A percentile compares a stretch with the other conserved stretches of the same genome.
Conservation (phyloP, 1,284 basidiomycete genomes). For the Cutaneotrichosporon mucoides region DNA sequence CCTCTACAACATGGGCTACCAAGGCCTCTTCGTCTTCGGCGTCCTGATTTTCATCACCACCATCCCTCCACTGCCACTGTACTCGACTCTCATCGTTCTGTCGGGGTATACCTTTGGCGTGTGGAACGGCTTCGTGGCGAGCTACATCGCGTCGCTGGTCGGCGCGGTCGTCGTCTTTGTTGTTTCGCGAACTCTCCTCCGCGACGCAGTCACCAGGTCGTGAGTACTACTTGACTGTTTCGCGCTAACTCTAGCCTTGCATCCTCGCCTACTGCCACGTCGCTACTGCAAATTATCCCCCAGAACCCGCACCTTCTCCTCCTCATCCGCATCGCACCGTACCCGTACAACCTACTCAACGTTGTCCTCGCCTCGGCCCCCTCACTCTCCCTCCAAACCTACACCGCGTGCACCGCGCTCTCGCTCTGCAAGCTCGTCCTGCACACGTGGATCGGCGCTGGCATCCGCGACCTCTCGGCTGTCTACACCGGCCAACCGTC, state of each 20-base stretch:
- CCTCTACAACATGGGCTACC: constrained; percentile 38
- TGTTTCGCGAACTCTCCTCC: constrained; percentile 41
- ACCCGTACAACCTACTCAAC: constrained; percentile 56
- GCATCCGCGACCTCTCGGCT: constrained; percentile 37
- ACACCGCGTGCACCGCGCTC: constrained; percentile 52
- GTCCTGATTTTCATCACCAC: constrained; percentile 47
- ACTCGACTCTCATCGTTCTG: constrained; percentile 54
- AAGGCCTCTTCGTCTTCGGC: constrained; percentile 46
- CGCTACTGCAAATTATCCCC: constrained; percentile 43
- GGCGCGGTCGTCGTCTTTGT: constrained; percentile 53
- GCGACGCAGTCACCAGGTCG: constrained; percentile 39
- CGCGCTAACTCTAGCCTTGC: constrained; percentile 27
- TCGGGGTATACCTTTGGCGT: constrained; percentile 54
- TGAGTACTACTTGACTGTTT: constrained; percentile 16
- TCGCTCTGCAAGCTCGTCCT: constrained; percentile 52
- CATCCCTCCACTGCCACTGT: constrained; percentile 53
- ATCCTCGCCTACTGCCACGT: constrained; percentile 38
- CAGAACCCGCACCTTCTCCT: constrained; percentile 51
- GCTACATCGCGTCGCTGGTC: constrained; percentile 50
- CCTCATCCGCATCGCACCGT: constrained; percentile 53
- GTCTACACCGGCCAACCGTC: constrained; percentile 2
- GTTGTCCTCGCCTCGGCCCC: constrained; percentile 53
- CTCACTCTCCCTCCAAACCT: constrained; percentile 50
- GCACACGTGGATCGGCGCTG: constrained; percentile 42
- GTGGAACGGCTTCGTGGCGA: constrained; percentile 52